phyloP scores from a whole-genome alignment of 202 grass and related monocot genomes.

The Carex arenaria region DNA sequence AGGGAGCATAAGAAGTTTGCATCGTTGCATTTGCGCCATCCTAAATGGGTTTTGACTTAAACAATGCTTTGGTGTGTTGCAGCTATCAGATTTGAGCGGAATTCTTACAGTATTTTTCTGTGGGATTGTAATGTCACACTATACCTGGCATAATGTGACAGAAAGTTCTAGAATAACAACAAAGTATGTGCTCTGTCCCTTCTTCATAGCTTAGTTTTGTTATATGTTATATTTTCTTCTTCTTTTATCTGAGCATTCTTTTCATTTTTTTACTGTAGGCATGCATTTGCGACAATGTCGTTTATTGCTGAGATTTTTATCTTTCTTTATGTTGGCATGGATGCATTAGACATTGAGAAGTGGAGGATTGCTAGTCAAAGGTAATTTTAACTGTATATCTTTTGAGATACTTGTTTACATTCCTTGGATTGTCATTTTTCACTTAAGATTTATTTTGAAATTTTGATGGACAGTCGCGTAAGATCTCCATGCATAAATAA shows the following conservation, averaged over 20 bases:
- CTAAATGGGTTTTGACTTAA: not conserved
- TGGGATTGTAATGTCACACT: conserved; percentile 94
- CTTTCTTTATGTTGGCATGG: conserved; percentile 97
- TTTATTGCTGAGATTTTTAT: conserved; percentile 88
- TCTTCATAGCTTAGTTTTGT: conserved; percentile 1
- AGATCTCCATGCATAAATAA: not conserved
- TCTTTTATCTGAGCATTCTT: conserved; percentile 1
- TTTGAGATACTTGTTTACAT: not conserved
- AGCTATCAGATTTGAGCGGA: conserved; percentile 93
- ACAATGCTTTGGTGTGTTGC: conserved; percentile 29
- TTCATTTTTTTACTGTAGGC: conserved; percentile 33
- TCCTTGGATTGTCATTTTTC: not conserved
- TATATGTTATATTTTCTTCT: not conserved
- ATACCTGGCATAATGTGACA: conserved; percentile 98
- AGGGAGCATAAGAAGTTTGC: not conserved
- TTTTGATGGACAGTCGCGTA: conserved; percentile 12
- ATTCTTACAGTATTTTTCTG: conserved; percentile 94
- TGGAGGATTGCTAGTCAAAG: conserved; percentile 70
- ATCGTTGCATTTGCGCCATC: not conserved
- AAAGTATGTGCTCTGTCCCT: conserved; percentile 44
- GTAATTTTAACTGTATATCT: conserved; percentile 8
- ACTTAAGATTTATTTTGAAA: not conserved
- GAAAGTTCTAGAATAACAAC: conserved; percentile 93
- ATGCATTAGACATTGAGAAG: conserved; percentile 96
- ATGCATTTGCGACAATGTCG: conserved; percentile 81